Base-by-base conservation (phyloP, 805 yeast species). In the Starmera quercuum region DNA sequence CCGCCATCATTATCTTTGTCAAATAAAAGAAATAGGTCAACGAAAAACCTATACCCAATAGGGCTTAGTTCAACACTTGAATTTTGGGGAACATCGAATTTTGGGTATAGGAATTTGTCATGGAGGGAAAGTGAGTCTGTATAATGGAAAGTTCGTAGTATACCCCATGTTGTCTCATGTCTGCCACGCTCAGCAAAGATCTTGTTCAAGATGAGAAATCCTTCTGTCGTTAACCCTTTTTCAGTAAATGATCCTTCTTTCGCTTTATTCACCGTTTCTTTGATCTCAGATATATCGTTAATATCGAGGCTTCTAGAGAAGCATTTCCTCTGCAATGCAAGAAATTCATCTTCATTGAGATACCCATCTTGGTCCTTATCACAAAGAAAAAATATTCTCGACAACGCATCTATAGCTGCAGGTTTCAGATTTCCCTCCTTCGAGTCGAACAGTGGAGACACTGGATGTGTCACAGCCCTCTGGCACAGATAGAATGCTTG, bases 1-100 rank as follows among this genome's bases (percentile, higher is more conserved):
- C 97, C 97, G 22, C 99, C 99, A 54, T 92, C 99, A 49, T 92
- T 92, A 54, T 92, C 98, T 49, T 79, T 80, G 52, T 92, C 99
- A 50, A 84, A 92, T 33, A 83, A 66, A 8, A 90, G 57, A 49
- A 92, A 92, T 29, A 92, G 58, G 49, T 92, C 97, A 7, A 92
- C 97, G 35, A 92, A 64, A 53, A 92, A 92, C 41, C 92, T 64
- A 56, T 90, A 90, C 0, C 98, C 99, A 9, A 74, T 72, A 1
- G 97, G 97, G 37, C 95, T 81, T 31, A 92, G 63, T 51, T 92
- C 99, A 3, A 90, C 95, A 52, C 87, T 83, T 1, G 95, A 70
- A 28, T 74, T 69, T 3, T 68, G 66, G 4, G 85, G 78, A 2
- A 87, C 84, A 32, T 83, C 94, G 15, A 88, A 48, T 33, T 71